Base-by-base conservation (phyloP, 1,139 yeast genomes). In the Zhuliangozyma parablackwelliae region DNA sequence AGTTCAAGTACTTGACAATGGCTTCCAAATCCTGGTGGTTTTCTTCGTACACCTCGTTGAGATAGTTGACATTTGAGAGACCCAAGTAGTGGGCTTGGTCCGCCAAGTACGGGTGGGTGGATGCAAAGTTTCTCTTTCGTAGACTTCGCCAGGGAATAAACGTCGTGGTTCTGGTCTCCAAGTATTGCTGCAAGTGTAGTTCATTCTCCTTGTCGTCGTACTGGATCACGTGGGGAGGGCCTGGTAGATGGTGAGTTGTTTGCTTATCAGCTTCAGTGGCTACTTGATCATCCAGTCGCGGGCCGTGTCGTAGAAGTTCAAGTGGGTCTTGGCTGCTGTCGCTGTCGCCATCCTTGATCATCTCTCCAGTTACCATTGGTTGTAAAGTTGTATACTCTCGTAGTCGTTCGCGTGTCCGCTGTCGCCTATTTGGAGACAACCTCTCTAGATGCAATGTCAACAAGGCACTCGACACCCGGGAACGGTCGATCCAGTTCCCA, bases 1-100 rank as follows among this genome's bases (percentile, higher is more conserved):
- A 59, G 46, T 71, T 70, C 32, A 71, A 51, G 21, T 57, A 55
- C 39, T 55, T 59, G 11, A 69, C 56, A 32, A 71, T 66, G 2
- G 49, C 49, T 29, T 60, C 63, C 13, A 68, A 48, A 35, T 69
- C 64, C 13, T 47, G 58, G 20, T 59, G 61, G 30, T 53, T 54
- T 11, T 61, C 64, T 33, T 58, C 61, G 44, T 65, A 69, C 32
- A 70, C 44, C 29, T 65, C 67, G 47, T 70, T 69, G 41, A 70
- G 52, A 36, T 62, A 59, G 26, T 59, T 61, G 3, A 58, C 50
- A 32, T 61, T 56, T 8, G 71, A 57, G 9, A 71, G 51, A 1
- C 71, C 75, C 33, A 71, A 53, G 56, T 69, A 70, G 41, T 67
- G 71, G 3, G 73, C 74, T 42, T 69, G 73, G 43, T 71, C 77